Evolutionary conservation across 2,329 filamentous ascomycete genomes (phyloP), one percentile per base, ranked within the genome.

Genomic region (Stachybotrys echinatus): DNA sequence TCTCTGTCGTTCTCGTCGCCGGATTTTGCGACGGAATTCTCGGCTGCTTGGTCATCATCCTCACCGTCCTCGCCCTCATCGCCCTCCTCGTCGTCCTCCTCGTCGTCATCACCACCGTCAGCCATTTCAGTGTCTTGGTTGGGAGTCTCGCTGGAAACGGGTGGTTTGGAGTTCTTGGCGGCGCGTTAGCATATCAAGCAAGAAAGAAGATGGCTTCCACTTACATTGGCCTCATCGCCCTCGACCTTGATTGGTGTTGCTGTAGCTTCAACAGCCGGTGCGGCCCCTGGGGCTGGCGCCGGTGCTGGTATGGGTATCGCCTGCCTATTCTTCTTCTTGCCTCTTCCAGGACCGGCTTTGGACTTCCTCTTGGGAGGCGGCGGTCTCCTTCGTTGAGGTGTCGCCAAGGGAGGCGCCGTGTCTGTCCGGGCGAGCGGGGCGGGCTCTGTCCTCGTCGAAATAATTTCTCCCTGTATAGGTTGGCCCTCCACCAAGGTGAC

Each of bases 401-500:
- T 72, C 3, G 67, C 59, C 20, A 65, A 65, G 3, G 63, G 56
- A 4, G 52, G 79, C 71, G 57, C 80, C 65, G 55, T 77, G 70
- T 76, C 86, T 6, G 79, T 69, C n/a, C 79, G 76, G 1, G 78
- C 79, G 6, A 76, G 75, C 38, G 82, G 80, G 3, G 77, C 76
- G 0, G 75, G 68, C 34, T 83, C 74, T 17, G 82, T 71, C 6
- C 76, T 76, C 2, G 79, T 82, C 0, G 80, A 76, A 51, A 89
- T 81, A 47, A 96, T 85, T 63, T 96, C 91, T 50, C 90, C 90
- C 55, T 92, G 88, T 1, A 95, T 79, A 5, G 75, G 74, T 63
- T 94, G 88, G 1, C 90, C 91, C 50, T 92, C 88, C 5, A 84
- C 81, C 4, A 95, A 79, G 19, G 89, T 87, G 7, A 94, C 84